phyloP scores from a whole-genome alignment of 768 basidiomycete species.

The Russula foetens region DNA sequence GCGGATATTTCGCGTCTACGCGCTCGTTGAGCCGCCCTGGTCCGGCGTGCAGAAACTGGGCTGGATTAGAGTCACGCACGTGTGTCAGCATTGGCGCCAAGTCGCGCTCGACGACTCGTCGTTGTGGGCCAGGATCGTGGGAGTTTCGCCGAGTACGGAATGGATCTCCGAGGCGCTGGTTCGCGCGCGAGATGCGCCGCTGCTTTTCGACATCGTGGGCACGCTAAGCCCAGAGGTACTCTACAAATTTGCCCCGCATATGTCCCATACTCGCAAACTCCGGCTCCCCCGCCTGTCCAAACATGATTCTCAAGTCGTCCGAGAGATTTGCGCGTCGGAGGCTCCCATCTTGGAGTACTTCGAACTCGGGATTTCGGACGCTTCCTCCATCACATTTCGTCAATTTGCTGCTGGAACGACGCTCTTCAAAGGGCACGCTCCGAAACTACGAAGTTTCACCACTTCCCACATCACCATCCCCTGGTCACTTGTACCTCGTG shows the following conservation, averaged over 20 bases:
- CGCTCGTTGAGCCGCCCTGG: neutral
- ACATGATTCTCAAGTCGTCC: neutral
- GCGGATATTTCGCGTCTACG: neutral
- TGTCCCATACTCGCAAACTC: conserved; percentile 4
- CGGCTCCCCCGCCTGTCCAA: neutral
- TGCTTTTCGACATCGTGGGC: neutral
- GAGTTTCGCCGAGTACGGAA: neutral
- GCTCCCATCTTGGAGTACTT: conserved; percentile 2
- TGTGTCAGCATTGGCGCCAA: conserved; percentile 14
- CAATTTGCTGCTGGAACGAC: neutral
- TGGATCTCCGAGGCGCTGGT: conserved; percentile 1
- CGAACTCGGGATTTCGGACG: neutral
- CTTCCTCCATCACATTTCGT: neutral
- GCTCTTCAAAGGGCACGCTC: neutral
- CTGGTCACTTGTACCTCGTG: conserved; percentile 1
- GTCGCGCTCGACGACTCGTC: conserved; percentile 6
- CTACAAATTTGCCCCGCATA: neutral
- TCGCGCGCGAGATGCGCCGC: neutral
- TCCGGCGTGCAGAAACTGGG: neutral
- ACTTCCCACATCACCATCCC: neutral
- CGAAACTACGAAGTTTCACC: neutral
- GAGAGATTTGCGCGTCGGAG: neutral
- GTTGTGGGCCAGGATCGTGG: conserved; percentile 2
- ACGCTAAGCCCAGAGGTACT: neutral
- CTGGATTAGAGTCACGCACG: conserved; percentile 4